These are phyloP conservation scores for Taphrina flavorubra DNA, from an alignment of 1,139 yeast genomes.

Conservation along the genomic window DNA sequence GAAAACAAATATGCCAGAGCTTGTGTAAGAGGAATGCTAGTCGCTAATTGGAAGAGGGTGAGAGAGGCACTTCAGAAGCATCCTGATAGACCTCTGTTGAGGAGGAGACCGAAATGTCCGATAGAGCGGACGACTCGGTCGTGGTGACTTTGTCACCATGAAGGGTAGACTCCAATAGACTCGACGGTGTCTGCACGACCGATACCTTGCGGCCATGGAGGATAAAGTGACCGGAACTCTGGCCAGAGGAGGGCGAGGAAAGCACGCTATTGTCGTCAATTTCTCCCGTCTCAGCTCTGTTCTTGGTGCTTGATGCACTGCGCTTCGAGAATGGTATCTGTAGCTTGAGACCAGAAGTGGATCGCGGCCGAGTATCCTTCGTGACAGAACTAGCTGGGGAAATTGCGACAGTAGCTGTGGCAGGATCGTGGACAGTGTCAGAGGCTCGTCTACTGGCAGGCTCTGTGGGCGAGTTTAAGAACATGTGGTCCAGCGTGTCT, in stretches of 20 bases:
- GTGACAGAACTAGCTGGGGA: background rate
- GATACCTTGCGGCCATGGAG: slow-evolving; percentile 39
- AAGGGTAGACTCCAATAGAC: slow-evolving; percentile 17
- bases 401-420: background rate
- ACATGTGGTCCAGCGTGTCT: slow-evolving; percentile 16
- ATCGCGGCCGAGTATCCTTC: background rate
- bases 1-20: slow-evolving; percentile 1
- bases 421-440: background rate
- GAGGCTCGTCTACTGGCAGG: background rate
- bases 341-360: slow-evolving; percentile 7
- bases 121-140: background rate
- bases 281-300: slow-evolving; percentile 9
- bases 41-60: slow-evolving; percentile 1
- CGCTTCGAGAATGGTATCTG: slow-evolving; percentile 15
- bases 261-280: slow-evolving; percentile 5
- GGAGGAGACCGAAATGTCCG: background rate
- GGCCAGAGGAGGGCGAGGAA: slow-evolving; percentile 26
- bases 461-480: slow-evolving; percentile 16
- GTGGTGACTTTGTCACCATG: background rate
- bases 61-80: slow-evolving; percentile 10
- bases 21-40: background rate
- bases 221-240: slow-evolving; percentile 32
- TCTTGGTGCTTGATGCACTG: background rate
- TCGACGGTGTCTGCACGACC: slow-evolving; percentile 35
- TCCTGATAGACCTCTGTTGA: slow-evolving; percentile 17